Conservation (phyloP, 2,329 filamentous ascomycete species). For the Ophiocordyceps sinensis region DNA sequence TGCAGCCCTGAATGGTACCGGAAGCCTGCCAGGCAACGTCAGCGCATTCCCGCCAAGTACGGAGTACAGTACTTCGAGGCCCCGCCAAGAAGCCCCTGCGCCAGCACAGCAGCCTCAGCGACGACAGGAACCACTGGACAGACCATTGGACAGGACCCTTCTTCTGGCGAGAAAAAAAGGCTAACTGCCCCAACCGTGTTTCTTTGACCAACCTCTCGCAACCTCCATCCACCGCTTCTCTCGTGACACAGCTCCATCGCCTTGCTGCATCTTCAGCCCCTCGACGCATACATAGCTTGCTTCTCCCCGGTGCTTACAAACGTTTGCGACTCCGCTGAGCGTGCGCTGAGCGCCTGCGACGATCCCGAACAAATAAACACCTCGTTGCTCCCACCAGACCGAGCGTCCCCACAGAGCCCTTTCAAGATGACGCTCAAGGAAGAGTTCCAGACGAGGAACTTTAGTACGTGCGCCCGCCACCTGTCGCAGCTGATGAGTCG, state of each 20-base stretch:
- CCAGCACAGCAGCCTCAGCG: too few species aligned
- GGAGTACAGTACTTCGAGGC: background rate
- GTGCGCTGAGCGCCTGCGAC: slow-evolving; percentile 4
- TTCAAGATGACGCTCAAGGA: slow-evolving; percentile 55
- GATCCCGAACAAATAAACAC: slow-evolving; percentile 2
- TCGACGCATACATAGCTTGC: too few species aligned
- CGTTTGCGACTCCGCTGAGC: too few species aligned
- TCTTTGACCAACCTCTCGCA: background rate
- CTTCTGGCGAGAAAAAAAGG: background rate
- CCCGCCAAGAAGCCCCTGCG: slow-evolving; percentile 4
- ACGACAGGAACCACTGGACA: background rate
- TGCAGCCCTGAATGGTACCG: background rate
- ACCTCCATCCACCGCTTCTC: background rate
- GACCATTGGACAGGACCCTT: slow-evolving; percentile 12
- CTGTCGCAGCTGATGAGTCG: background rate
- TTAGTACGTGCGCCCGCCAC: slow-evolving; percentile 39
- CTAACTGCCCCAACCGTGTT: background rate
- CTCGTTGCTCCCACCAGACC: background rate
- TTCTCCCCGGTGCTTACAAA: too few species aligned
- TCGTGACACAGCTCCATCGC: background rate
- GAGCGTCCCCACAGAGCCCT: slow-evolving; percentile 6
- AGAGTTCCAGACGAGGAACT: slow-evolving; percentile 59
- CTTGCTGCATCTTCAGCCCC: background rate
- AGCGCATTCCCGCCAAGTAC: background rate
- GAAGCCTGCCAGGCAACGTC: background rate